A percentile compares a stretch with the other conserved stretches of the same genome.
Evolutionary conservation across 768 basidiomycete species (phyloP).

Genomic region (Hygrophorus pudorinus): DNA sequence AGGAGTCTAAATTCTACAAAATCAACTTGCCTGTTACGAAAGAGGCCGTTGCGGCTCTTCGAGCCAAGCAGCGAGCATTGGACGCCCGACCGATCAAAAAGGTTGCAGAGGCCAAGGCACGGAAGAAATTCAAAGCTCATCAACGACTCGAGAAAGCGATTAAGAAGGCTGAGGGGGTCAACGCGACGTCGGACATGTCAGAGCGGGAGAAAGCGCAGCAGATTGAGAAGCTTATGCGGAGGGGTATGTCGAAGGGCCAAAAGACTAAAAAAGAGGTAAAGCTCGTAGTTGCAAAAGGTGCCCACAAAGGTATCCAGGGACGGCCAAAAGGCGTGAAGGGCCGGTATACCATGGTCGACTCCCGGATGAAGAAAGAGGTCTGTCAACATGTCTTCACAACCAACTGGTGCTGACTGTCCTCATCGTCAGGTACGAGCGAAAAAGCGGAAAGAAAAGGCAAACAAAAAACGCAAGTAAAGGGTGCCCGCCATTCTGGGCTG

Average conservation of each 20-base stretch:
- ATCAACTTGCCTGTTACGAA: conserved; percentile 95
- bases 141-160: conserved; percentile 83
- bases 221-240: conserved; percentile 86
- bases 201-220: conserved; percentile 92
- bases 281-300: conserved; percentile 86
- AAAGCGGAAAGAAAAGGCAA: conserved; percentile 70
- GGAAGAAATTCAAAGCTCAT: conserved; percentile 87
- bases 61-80: conserved; percentile 84
- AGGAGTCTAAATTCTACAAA: conserved; percentile 89
- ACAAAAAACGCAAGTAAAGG: conserved; percentile 46
- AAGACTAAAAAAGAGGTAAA: conserved; percentile 69
- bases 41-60: conserved; percentile 79
- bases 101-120: conserved; percentile 94
- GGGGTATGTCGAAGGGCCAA: conserved; percentile 57
- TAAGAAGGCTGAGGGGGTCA: conserved; percentile 94
- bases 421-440: conserved; percentile 60
- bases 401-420: conserved; percentile 6
- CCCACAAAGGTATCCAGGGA: conserved; percentile 83
- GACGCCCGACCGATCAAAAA: conserved; percentile 99
- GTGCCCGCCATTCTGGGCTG: not conserved
- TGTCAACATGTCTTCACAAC: conserved; percentile 12
- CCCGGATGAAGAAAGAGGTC: conserved; percentile 90
- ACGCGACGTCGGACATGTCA: conserved; percentile 79
- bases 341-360: conserved; percentile 88
- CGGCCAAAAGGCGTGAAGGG: conserved; percentile 95